Conservation (phyloP, 2,329 filamentous ascomycete genomes). For the Colletotrichum endophyticum region DNA sequence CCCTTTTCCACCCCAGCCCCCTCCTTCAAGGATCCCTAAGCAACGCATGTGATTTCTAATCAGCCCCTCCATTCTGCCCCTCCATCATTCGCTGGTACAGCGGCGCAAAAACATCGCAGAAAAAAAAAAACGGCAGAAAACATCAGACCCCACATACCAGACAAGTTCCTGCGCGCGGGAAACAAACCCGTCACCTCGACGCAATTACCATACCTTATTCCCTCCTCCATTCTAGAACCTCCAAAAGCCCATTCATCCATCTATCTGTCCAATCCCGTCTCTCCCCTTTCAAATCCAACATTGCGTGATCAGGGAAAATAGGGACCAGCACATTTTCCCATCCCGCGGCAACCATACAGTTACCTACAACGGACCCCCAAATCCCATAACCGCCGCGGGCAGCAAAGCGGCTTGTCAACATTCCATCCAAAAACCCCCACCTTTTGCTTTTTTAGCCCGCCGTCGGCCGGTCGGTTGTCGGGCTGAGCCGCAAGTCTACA, state of each 20-base stretch:
- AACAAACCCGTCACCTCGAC: not conserved
- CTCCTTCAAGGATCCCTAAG: not conserved
- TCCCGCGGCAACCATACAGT: not conserved
- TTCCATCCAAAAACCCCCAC: not conserved
- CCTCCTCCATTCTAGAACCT: not conserved
- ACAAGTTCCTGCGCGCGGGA: not conserved
- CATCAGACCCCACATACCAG: not conserved
- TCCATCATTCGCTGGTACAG: not conserved
- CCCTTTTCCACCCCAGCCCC: not conserved
- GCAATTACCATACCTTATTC: slow-evolving; percentile 8
- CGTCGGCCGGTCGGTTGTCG: not conserved
- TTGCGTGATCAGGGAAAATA: not conserved
- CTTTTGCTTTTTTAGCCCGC: not conserved
- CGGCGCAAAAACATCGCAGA: not conserved
- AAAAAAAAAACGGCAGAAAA: not conserved
- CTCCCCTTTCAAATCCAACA: not conserved
- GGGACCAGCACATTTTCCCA: not conserved
- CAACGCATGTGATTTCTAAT: slow-evolving; percentile 22
- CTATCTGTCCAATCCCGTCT: not conserved
- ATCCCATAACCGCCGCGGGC: not conserved
- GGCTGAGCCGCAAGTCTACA: slow-evolving; percentile 16
- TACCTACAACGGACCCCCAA: not conserved
- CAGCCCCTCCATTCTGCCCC: slow-evolving; percentile 16
- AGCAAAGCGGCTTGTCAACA: not conserved
- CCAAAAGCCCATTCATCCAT: not conserved